Conservation (phyloP, 345 rosid genomes). For the Linum trigynum region DNA sequence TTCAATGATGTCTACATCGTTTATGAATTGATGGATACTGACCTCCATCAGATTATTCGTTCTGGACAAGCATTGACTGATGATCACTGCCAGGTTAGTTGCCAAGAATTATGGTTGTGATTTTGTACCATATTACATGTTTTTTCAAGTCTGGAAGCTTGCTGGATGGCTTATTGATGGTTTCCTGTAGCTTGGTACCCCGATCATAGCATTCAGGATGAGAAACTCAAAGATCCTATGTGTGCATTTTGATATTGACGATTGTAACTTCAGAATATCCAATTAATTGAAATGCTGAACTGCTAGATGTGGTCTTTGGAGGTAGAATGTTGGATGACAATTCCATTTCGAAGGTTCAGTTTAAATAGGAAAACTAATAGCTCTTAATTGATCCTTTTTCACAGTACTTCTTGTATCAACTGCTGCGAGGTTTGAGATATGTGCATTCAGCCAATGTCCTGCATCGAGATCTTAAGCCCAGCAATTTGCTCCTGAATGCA, state of each 20-base stretch:
- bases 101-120: background rate
- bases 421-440: slow-evolving; percentile 9
- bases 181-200: background rate
- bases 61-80: slow-evolving; percentile 4
- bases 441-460: slow-evolving; percentile 11
- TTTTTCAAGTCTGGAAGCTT: background rate
- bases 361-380: slow-evolving; percentile 9
- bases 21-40: slow-evolving; percentile 10
- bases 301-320: background rate
- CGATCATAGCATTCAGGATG: background rate
- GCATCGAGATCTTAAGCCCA: slow-evolving; percentile 8
- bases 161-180: background rate
- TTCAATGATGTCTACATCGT: slow-evolving; percentile 9
- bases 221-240: background rate
- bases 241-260: too few species aligned
- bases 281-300: background rate
- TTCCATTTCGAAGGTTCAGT: background rate
- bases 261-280: too few species aligned
- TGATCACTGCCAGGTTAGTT: slow-evolving; percentile 9
- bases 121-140: background rate
- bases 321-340: background rate
- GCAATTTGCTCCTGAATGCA: slow-evolving; percentile 11
- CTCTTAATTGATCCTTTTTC: background rate
- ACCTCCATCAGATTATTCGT: slow-evolving; percentile 8
- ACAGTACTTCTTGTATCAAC: background rate